Base-by-base conservation (phyloP, 176 grass and related monocot species). In the Paspalum vaginatum region DNA sequence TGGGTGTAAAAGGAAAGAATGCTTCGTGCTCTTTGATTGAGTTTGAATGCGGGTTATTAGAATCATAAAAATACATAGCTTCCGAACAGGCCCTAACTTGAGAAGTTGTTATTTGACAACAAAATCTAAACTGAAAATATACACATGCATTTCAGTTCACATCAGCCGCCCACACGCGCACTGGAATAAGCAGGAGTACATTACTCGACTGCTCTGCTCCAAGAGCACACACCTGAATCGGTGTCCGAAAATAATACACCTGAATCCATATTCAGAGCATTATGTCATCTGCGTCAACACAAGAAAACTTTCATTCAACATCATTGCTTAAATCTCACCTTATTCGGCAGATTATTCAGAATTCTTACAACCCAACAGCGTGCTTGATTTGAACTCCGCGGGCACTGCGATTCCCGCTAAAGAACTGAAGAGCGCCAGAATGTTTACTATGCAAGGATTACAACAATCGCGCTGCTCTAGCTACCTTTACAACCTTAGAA, bases 401-500 rank as follows among this genome's bases (percentile, higher is more conserved):
- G 41, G 43, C n/a, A 79, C 75, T 37, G 62, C 3, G 10, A 17
- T 60, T 42, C 52, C 20, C 16, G 9, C 46, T 64, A 20, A 37
- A 82, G 12, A 76, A 44, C 53, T 25, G 26, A 53, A 24, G 26
- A 44, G 9, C 52, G 20, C 17, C 20, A 62, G 40, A 2, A 21
- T 65, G 53, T 26, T 58, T 20, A 72, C 43, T 10, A 41, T 66
- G 61, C 39, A 85, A 68, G 24, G 62, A 26, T 68, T 69, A 80
- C 87, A 61, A 69, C 45, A 88, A 47, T 27, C 11, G 11, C 41
- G 40, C 76, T 68, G 81, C 52, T 55, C 70, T 88, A 75, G 43
- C 86, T 74, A 74, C 67, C 86, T 88, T 74, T 80, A 88, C 81
- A 84, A 38, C 9, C 40, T 73, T 83, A 14, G n/a, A 55, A 47